A percentile compares a stretch with the other conserved stretches of the same genome.
phyloP scores from a whole-genome alignment of 1,139 yeast species.

The Taphrina sp. region DNA sequence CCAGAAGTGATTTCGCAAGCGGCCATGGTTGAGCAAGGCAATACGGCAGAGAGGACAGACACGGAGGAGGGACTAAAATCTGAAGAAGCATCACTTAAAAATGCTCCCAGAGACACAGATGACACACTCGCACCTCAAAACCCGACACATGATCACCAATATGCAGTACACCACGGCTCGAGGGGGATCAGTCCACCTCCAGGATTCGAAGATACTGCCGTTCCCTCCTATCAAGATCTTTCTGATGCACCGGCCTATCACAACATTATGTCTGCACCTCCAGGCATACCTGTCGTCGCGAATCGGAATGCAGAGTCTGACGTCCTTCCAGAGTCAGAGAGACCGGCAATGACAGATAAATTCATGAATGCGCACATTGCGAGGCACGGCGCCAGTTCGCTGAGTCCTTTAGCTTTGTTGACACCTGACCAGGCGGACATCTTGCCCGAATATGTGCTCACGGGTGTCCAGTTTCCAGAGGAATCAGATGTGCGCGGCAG shows the following conservation, averaged over 20 bases:
- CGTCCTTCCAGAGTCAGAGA: slow-evolving; percentile 1
- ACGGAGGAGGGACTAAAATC: background rate
- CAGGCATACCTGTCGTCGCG: background rate
- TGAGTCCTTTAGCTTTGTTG: slow-evolving; percentile 7
- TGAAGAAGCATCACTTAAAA: background rate
- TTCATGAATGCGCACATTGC: slow-evolving; percentile 21
- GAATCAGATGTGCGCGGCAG: background rate
- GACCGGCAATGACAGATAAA: slow-evolving; percentile 20
- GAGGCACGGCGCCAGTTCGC: slow-evolving; percentile 5
- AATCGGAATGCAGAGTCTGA: background rate
- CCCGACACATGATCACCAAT: slow-evolving; percentile 19
- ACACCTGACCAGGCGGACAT: slow-evolving; percentile 20
- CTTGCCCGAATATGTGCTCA: slow-evolving; percentile 5
- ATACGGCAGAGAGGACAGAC: background rate
- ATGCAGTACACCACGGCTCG: slow-evolving; percentile 6
- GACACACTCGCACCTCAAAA: background rate
- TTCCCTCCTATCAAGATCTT: slow-evolving; percentile 12
- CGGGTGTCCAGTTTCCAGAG: slow-evolving; percentile 1
- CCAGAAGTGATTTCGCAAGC: background rate
- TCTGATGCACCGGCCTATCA: slow-evolving; percentile 14
- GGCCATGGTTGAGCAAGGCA: background rate
- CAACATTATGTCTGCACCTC: slow-evolving; percentile 10
- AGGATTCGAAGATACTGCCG: slow-evolving; percentile 13
- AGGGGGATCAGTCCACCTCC: slow-evolving; percentile 21
- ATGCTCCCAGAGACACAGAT: too few relatives aligned